phyloP scores from a whole-genome alignment of 2,329 filamentous ascomycete species.

The Penicillium sumatraense region DNA sequence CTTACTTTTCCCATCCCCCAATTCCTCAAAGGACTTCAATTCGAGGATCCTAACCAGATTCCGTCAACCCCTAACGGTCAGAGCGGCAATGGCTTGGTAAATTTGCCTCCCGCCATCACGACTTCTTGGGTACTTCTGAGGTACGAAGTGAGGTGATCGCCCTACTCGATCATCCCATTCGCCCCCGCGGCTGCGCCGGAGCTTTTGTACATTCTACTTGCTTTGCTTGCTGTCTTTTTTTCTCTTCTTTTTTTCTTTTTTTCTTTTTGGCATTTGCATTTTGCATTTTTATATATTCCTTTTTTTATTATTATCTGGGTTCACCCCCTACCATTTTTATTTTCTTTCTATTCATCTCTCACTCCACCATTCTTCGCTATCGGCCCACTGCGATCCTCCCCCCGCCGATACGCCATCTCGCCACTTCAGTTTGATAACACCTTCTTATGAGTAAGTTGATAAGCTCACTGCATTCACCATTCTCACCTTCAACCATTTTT shows the following conservation, averaged over 20 bases:
- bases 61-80: constrained; percentile 11
- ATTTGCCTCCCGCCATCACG: constrained; percentile 12
- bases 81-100: constrained; percentile 15
- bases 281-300: constrained; percentile 7
- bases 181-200: not conserved
- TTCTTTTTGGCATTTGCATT: constrained; percentile 8
- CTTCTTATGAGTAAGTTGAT: too few relatives aligned
- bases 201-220: not conserved
- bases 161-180: constrained; percentile 9
- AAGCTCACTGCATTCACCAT: constrained; percentile 8
- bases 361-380: constrained; percentile 3
- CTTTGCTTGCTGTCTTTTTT: constrained; percentile 18
- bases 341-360: constrained; percentile 13
- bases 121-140: constrained; percentile 17
- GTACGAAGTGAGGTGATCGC: constrained; percentile 19
- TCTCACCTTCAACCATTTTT: too few relatives aligned
- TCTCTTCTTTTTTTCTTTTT: constrained; percentile 13
- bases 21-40: not conserved
- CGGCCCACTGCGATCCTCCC: constrained; percentile 12
- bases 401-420: constrained; percentile 6
- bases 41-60: not conserved
- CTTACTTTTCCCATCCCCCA: not conserved
- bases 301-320: not conserved
- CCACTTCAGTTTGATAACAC: constrained; percentile 9
- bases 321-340: constrained; percentile 2